A percentile compares a stretch with the other conserved stretches of the same genome.
These are phyloP conservation scores for Daldinia sp. DNA, from an alignment of 2,329 filamentous ascomycete genomes.

Conservation along the genomic window DNA sequence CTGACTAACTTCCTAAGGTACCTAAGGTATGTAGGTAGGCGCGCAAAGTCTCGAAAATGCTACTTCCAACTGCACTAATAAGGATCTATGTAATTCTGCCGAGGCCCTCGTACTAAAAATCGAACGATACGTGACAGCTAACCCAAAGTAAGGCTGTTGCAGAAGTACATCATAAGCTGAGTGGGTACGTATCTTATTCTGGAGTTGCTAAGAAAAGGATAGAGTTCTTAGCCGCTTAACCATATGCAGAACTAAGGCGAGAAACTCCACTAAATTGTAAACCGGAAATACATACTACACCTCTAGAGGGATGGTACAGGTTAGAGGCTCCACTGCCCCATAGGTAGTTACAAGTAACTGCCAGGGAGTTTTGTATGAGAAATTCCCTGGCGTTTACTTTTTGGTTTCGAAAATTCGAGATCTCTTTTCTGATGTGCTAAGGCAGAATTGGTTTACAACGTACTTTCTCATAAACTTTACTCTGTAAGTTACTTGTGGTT, in stretches of 20 bases:
- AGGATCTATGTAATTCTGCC: neutral
- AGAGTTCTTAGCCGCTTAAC: neutral
- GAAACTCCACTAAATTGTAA: conserved; percentile 23
- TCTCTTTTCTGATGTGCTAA: no score
- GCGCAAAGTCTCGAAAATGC: neutral
- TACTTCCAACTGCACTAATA: neutral
- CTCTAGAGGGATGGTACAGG: no score
- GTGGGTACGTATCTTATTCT: neutral
- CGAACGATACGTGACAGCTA: conserved; percentile 6
- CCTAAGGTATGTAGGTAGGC: no score
- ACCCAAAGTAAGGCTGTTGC: conserved; percentile 9
- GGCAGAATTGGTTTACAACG: no score
- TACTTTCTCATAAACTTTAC: no score
- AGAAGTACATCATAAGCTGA: neutral
- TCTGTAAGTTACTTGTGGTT: no score
- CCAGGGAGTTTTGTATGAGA: no score
- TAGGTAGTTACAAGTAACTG: no score
- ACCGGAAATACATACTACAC: conserved; percentile 15
- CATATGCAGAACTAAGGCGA: conserved; percentile 7
- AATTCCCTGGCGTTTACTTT: no score
- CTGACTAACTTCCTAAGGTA: no score
- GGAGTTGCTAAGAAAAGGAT: neutral
- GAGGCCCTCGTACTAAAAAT: neutral
- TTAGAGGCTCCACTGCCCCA: no score
- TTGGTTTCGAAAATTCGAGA: no score